Evolutionary conservation across 805 yeast species (phyloP).

Genomic region (Peterozyma toletana): DNA sequence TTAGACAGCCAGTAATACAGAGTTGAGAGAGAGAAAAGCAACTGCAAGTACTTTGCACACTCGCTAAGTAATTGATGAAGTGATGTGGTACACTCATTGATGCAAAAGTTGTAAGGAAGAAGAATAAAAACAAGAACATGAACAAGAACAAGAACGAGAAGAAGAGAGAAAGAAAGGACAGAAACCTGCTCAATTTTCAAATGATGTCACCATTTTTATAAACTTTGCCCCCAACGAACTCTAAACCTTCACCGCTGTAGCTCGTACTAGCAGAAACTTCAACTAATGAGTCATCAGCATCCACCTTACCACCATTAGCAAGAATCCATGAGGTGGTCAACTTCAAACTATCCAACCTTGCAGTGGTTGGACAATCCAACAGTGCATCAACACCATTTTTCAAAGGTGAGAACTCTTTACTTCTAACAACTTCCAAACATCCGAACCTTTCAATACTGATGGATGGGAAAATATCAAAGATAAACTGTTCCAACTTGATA

Average conservation of each 20-base stretch:
- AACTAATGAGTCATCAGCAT: slow-evolving; percentile 37
- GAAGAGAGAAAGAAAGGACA: too few species aligned
- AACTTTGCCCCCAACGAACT: slow-evolving; percentile 40
- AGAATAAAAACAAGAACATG: too few species aligned
- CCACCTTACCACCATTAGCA: slow-evolving; percentile 59
- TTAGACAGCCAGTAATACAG: too few species aligned
- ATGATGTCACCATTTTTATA: slow-evolving; percentile 17
- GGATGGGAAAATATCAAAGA: slow-evolving; percentile 89
- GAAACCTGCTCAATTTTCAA: background rate
- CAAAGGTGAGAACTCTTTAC: slow-evolving; percentile 85
- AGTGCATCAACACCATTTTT: slow-evolving; percentile 84
- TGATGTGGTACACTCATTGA: too few species aligned
- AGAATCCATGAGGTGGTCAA: slow-evolving; percentile 72
- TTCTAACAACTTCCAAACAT: slow-evolving; percentile 83
- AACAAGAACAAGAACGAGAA: too few species aligned
- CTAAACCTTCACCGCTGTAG: slow-evolving; percentile 70
- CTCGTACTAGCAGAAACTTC: slow-evolving; percentile 77
- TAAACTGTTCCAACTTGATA: slow-evolving; percentile 91
- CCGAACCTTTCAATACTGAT: slow-evolving; percentile 72
- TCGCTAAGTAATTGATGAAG: too few species aligned
- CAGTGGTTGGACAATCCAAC: slow-evolving; percentile 81
- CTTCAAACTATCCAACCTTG: slow-evolving; percentile 54
- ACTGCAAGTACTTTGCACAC: too few species aligned
- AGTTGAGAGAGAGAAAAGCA: too few species aligned
- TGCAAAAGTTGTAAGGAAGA: too few species aligned